phyloP scores from a whole-genome alignment of 768 basidiomycete genomes.

The Strobilomyces dryophilus region DNA sequence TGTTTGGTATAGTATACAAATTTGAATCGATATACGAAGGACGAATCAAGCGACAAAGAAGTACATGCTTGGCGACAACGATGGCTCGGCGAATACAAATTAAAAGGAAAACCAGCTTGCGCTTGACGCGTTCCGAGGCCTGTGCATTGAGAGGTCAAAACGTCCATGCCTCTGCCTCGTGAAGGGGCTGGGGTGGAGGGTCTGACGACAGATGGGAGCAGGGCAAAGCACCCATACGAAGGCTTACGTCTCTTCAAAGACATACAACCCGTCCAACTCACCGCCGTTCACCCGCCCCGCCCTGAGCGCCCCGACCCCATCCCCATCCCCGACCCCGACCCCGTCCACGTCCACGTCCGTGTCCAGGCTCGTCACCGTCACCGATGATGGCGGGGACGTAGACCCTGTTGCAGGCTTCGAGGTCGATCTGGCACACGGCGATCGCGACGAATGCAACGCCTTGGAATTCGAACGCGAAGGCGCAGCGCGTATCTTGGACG shows the following conservation, averaged over 20 bases:
- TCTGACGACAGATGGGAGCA: background rate
- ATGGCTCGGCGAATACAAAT: background rate
- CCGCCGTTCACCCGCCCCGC: slow-evolving; percentile 29
- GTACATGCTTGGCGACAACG: slow-evolving; percentile 8
- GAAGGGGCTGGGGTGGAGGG: slow-evolving; percentile 2
- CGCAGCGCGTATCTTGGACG: slow-evolving; percentile 1
- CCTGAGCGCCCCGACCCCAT: slow-evolving; percentile 18
- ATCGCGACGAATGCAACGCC: slow-evolving; percentile 1
- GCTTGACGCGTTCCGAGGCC: slow-evolving; percentile 1
- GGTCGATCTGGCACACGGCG: slow-evolving; percentile 9
- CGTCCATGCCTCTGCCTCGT: slow-evolving; percentile 5
- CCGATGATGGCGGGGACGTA: slow-evolving; percentile 20
- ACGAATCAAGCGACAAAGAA: background rate
- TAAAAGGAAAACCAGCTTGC: background rate
- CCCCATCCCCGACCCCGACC: background rate
- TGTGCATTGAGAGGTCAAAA: background rate
- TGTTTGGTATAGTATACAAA: slow-evolving; percentile 22
- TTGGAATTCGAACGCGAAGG: background rate
- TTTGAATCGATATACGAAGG: slow-evolving; percentile 10
- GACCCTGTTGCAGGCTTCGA: slow-evolving; percentile 10
- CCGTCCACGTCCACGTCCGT: slow-evolving; percentile 19
- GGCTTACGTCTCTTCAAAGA: slow-evolving; percentile 24
- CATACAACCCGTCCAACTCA: slow-evolving; percentile 30
- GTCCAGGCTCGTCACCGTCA: slow-evolving; percentile 16
- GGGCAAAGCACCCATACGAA: background rate